Base-by-base conservation (phyloP, 2,329 filamentous ascomycete genomes). In the Simplicillium sp. region DNA sequence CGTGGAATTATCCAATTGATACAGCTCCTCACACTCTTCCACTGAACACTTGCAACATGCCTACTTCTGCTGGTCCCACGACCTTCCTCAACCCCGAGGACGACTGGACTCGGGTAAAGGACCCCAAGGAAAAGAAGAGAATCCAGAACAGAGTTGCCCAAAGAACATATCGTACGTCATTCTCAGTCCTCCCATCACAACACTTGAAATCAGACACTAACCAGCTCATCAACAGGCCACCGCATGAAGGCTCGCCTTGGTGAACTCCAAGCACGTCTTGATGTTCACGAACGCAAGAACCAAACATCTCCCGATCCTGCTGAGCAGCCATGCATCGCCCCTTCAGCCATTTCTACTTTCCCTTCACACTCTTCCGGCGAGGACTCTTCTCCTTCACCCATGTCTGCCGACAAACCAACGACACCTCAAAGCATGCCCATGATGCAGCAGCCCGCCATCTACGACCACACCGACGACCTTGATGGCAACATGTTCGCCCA, bases 231-330 rank as follows among this genome's bases (percentile, higher is more conserved):
- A 25, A 20, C 25, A 58, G 55, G 55, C 31, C 51, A 58, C 34
- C 54, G 55, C 13, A 56, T 58, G 54, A 58, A 58, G 43, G 53
- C 50, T 16, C 48, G 51, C 14, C 50, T 58, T 29, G 53, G 52
- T 17, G 52, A 57, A 35, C 50, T 58, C 5, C 54, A 58, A 33
- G 54, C 54, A 11, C 46, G 51, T 34, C 47, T 58, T 14, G 54
- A 57, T 33, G 51, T 44, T 37, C 54, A 55, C 39, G 54, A 58
- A 39, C 39, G 17, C 37, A 11, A 31, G 37, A 7, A 14, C 31
- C 11, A 32, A 44, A 1, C 38, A 37, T n/a, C 28, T 17, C 28
- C 38, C 35, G 5, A 25, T 9, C 20, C 20, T 25, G 9, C 20
- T 25, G 20, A 25, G 20, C 20, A 25, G 20, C 20, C 20, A 25